These are phyloP conservation scores for Entomortierella parvispora DNA, from an alignment of 192 early-diverging fungal species.

Conservation along the genomic window DNA sequence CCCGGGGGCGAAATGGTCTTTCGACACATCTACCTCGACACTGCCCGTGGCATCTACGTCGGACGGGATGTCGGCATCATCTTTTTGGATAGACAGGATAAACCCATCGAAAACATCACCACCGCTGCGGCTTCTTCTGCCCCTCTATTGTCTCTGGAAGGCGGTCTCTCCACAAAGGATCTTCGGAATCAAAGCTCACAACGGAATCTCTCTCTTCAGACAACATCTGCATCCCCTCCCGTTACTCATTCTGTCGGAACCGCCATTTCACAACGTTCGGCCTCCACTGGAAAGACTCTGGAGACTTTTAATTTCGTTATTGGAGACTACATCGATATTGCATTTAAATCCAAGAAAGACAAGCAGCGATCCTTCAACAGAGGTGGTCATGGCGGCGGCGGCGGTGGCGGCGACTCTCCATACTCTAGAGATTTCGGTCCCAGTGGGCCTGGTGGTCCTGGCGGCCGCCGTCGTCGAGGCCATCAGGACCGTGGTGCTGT, in stretches of 20 bases:
- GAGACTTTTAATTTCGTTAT: constrained; percentile 19
- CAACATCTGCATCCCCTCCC: neutral
- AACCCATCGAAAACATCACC: neutral
- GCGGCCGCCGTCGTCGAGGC: neutral
- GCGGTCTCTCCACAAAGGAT: constrained; percentile 19
- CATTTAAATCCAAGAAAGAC: constrained; percentile 3
- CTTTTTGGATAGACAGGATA: neutral
- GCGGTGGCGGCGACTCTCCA: constrained; percentile 14
- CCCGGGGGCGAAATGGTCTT: constrained; percentile 22
- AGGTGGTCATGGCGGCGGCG: constrained; percentile 23
- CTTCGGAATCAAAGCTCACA: constrained; percentile 5
- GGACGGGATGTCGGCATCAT: constrained; percentile 36
- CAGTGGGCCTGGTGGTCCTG: neutral
- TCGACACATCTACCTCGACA: constrained; percentile 36
- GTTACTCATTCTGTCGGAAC: too few species aligned
- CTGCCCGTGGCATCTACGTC: constrained; percentile 4
- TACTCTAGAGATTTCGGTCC: too few species aligned
- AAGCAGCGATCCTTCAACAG: constrained; percentile 17
- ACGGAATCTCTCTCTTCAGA: neutral
- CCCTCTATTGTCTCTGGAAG: neutral
- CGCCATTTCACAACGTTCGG: constrained; percentile 4
- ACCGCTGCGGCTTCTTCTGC: neutral
- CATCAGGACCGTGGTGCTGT: constrained; percentile 25
- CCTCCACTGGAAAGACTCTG: constrained; percentile 25
- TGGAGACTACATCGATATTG: constrained; percentile 43